These are phyloP conservation scores for Hygrophoropsis aurantiaca DNA, from an alignment of 768 basidiomycete species.

Conservation along the genomic window DNA sequence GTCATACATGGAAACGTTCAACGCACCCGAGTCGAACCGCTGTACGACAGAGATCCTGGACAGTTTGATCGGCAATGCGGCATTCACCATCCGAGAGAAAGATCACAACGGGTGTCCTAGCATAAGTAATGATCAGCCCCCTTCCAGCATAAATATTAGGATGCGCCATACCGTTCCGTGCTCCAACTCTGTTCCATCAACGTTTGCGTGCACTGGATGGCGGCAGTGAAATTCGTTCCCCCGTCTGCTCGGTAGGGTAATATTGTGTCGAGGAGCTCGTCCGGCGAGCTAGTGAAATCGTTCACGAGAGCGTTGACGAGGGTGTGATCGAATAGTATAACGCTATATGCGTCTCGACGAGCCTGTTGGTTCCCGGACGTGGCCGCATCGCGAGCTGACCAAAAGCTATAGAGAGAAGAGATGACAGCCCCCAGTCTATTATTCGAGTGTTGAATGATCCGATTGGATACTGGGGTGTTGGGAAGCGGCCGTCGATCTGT, in stretches of 20 bases:
- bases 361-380: not conserved
- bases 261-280: slow-evolving; percentile 40
- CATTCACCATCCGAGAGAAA: slow-evolving; percentile 62
- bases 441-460: slow-evolving; percentile 13
- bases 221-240: slow-evolving; percentile 45
- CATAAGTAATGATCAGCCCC: not conserved
- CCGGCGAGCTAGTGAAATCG: slow-evolving; percentile 46
- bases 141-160: not conserved
- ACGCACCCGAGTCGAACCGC: slow-evolving; percentile 46
- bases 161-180: slow-evolving; percentile 40
- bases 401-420: too few relatives aligned
- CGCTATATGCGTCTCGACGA: slow-evolving; percentile 55
- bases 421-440: too few relatives aligned
- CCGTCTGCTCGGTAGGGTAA: slow-evolving; percentile 30
- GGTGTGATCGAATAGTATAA: slow-evolving; percentile 43
- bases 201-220: slow-evolving; percentile 33
- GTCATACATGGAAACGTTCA: not conserved
- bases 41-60: slow-evolving; percentile 41
- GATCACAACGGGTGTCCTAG: slow-evolving; percentile 49
- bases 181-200: slow-evolving; percentile 51
- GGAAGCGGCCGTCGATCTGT: slow-evolving; percentile 45
- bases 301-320: slow-evolving; percentile 33
- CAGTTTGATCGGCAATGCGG: slow-evolving; percentile 30
- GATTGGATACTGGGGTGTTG: slow-evolving; percentile 39
- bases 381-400: too few relatives aligned